phyloP scores from a whole-genome alignment of 169 alveolate genomes.

The Cryptosporidium ubiquitum region DNA sequence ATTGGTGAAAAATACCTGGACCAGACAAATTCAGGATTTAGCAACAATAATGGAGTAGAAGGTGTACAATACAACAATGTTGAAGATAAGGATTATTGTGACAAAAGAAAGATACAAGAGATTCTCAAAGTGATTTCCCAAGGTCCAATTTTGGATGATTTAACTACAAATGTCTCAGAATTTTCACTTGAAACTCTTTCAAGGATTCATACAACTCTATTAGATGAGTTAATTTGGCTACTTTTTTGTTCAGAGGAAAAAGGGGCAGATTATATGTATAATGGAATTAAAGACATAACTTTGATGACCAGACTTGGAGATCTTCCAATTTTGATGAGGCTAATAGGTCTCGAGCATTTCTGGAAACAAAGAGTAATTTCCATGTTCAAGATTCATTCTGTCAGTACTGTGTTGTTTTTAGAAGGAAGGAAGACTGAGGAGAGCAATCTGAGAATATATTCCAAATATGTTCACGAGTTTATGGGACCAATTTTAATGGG shows the following conservation, averaged over 20 bases:
- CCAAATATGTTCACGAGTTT: slow-evolving; percentile 33
- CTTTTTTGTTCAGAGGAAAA: neutral
- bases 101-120: neutral
- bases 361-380: slow-evolving; percentile 21
- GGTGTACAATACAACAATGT: neutral
- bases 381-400: neutral
- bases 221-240: neutral
- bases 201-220: neutral
- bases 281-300: neutral
- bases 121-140: neutral
- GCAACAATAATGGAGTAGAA: neutral
- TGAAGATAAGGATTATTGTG: neutral
- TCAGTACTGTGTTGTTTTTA: neutral
- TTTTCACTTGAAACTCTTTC: neutral
- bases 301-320: slow-evolving; percentile 14
- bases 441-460: slow-evolving; percentile 22
- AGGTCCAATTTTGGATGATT: neutral
- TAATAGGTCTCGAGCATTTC: slow-evolving; percentile 24
- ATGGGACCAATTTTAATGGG: slow-evolving; percentile 16
- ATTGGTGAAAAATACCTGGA: neutral
- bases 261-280: neutral
- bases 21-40: neutral
- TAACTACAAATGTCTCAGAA: neutral
- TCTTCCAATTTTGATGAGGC: neutral
- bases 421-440: neutral